Conservation (phyloP, 805 yeast genomes). For the Hagleromyces aurorensis region DNA sequence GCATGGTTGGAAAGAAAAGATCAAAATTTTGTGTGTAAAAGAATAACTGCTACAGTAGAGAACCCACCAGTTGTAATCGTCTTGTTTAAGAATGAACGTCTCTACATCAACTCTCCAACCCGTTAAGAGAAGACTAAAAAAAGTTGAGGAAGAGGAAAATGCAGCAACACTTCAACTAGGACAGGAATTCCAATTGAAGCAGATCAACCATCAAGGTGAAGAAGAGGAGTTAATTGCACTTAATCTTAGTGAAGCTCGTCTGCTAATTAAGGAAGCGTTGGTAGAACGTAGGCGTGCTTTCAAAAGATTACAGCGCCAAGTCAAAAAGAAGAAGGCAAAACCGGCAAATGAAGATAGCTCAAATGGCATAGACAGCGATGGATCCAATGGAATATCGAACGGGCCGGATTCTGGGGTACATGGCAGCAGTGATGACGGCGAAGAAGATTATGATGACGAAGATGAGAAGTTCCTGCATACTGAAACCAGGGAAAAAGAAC, state of each 20-base stretch:
- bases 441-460: constrained; percentile 21
- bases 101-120: constrained; percentile 85
- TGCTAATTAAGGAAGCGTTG: constrained; percentile 83
- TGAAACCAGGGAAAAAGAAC: constrained; percentile 39
- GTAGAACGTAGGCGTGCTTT: constrained; percentile 59
- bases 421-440: constrained; percentile 27
- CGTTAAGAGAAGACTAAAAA: constrained; percentile 61
- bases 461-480: constrained; percentile 35
- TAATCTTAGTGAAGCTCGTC: constrained; percentile 82
- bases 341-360: background rate
- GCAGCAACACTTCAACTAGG: constrained; percentile 84
- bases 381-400: constrained; percentile 29
- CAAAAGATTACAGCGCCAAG: constrained; percentile 30
- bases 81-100: too few relatives aligned
- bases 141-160: constrained; percentile 83
- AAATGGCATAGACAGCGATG: constrained; percentile 2
- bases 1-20: background rate
- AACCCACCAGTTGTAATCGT: background rate
- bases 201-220: constrained; percentile 73
- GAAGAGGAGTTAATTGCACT: constrained; percentile 72
- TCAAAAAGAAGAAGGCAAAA: constrained; percentile 7
- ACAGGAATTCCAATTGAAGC: constrained; percentile 81
- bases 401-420: constrained; percentile 30
- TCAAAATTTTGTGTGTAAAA: background rate
- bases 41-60: background rate